Base-by-base conservation (phyloP, 305 asterid species). In the Solanum aculeatissimum region DNA sequence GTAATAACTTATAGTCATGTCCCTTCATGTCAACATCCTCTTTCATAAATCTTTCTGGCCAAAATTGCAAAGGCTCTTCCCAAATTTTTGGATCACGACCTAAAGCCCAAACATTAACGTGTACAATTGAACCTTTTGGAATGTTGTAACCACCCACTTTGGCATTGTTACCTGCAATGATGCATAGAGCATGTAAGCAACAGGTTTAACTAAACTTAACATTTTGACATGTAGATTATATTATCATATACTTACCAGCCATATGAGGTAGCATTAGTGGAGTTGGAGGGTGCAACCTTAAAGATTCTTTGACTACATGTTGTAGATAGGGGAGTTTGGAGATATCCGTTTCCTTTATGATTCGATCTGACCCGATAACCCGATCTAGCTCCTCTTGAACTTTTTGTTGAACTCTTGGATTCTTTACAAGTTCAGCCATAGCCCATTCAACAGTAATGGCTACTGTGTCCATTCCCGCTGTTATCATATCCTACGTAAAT, bases 11-110 rank as follows among this genome's bases (percentile, higher is more conserved):
- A 35, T 85, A 93, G 7, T 92, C 93, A 8, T 91, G 91, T 1
- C 95, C 97, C 90, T 90, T 93, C 92, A 88, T 85, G 16, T 88
- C 90, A 12, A 88, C 38, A 78, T 88, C 90, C 62, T 71, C 88
- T 71, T 84, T 84, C 7, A 81, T 15, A 85, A 86, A 88, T 71
- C 89, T 69, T 70, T 88, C 90, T 7, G 90, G 90, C 13, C 87
- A 79, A 71, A 86, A 88, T 12, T 72, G 86, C 3, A 86, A 85
- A 11, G 90, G 86, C 21, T 86, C 87, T 81, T 86, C 35, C 90
- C 90, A 88, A 60, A 84, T 81, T 4, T 55, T 53, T 12, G 88
- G 89, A 57, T 88, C 90, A 42, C 90, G 88, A 38, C 86, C 90
- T 7, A 88, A 72, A 2, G 90, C 87, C 89, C 90, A 88, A 8